Conservation (phyloP, 2,329 filamentous ascomycete genomes). For the Cytospora piceicola region DNA sequence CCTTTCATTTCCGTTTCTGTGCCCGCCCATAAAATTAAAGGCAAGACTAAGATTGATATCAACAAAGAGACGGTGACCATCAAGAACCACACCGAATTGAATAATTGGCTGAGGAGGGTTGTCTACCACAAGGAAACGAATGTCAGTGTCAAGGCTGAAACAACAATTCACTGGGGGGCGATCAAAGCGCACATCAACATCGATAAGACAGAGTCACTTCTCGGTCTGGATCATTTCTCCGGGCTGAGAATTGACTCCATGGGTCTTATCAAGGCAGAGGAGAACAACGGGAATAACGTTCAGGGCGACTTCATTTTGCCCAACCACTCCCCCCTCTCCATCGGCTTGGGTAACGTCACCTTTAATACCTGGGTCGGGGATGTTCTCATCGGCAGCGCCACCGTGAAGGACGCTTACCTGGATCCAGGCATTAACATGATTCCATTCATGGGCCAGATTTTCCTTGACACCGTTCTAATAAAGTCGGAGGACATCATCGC, state of each 20-base stretch:
- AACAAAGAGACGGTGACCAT: slow-evolving; percentile 43
- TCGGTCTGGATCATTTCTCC: slow-evolving; percentile 44
- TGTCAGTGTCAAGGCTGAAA: slow-evolving; percentile 44
- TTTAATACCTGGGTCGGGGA: slow-evolving; percentile 48
- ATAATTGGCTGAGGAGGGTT: slow-evolving; percentile 45
- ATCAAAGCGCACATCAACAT: slow-evolving; percentile 44
- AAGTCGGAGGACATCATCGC: slow-evolving; percentile 47
- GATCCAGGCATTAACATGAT: slow-evolving; percentile 49
- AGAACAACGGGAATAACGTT: background rate
- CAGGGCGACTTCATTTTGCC: slow-evolving; percentile 48
- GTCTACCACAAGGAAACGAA: slow-evolving; percentile 44
- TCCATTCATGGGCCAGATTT: slow-evolving; percentile 46
- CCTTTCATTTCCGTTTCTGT: slow-evolving; percentile 40
- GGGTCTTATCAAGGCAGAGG: slow-evolving; percentile 44
- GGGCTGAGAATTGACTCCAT: slow-evolving; percentile 46
- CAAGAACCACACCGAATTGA: slow-evolving; percentile 45
- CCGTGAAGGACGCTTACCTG: slow-evolving; percentile 45
- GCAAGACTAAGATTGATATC: slow-evolving; percentile 44
- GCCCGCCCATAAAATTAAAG: slow-evolving; percentile 40
- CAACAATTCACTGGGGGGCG: slow-evolving; percentile 45
- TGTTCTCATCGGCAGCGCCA: slow-evolving; percentile 45
- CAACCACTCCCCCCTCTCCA: slow-evolving; percentile 48
- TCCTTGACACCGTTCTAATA: slow-evolving; percentile 45
- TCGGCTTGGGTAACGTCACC: slow-evolving; percentile 51
- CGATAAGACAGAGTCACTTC: slow-evolving; percentile 47